Evolutionary conservation across 306 rosid genomes (phyloP).

Genomic region (Dryas drummondii): DNA sequence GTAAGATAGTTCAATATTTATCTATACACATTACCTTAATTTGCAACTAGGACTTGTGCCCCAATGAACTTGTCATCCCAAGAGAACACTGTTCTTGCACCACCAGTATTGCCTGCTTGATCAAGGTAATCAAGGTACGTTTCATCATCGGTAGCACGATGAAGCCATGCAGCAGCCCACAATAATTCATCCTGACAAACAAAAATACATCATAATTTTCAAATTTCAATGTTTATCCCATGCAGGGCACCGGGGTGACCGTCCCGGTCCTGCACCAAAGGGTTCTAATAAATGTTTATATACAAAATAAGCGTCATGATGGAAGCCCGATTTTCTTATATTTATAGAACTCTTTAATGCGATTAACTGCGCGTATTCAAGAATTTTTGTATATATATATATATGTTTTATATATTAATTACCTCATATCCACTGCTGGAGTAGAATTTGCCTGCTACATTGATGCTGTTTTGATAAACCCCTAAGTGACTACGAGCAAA

Average conservation of each 20-base stretch:
- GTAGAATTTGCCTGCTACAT: slow-evolving; percentile 30
- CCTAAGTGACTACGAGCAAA: slow-evolving; percentile 41
- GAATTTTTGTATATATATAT: too few species aligned
- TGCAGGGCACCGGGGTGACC: too few species aligned
- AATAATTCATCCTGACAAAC: slow-evolving; percentile 48
- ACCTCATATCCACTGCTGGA: slow-evolving; percentile 69
- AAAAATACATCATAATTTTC: not conserved
- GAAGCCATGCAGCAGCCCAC: slow-evolving; percentile 77
- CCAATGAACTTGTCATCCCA: slow-evolving; percentile 69
- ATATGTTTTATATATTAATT: not conserved
- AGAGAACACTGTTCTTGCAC: slow-evolving; percentile 43
- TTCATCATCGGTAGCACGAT: slow-evolving; percentile 37
- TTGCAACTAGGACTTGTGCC: slow-evolving; percentile 47
- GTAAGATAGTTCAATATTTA: not conserved
- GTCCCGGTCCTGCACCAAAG: too few species aligned
- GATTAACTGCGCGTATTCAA: too few species aligned
- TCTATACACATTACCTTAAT: slow-evolving; percentile 36
- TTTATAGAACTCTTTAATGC: too few species aligned
- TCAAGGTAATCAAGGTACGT: slow-evolving; percentile 38
- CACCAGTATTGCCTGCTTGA: slow-evolving; percentile 26
- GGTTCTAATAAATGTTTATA: not conserved
- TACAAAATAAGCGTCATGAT: too few species aligned
- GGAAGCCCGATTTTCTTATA: too few species aligned
- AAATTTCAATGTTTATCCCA: not conserved
- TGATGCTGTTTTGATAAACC: slow-evolving; percentile 41